Evolutionary conservation across 768 basidiomycete species (phyloP).

Genomic region (Termitomyces sp.): DNA sequence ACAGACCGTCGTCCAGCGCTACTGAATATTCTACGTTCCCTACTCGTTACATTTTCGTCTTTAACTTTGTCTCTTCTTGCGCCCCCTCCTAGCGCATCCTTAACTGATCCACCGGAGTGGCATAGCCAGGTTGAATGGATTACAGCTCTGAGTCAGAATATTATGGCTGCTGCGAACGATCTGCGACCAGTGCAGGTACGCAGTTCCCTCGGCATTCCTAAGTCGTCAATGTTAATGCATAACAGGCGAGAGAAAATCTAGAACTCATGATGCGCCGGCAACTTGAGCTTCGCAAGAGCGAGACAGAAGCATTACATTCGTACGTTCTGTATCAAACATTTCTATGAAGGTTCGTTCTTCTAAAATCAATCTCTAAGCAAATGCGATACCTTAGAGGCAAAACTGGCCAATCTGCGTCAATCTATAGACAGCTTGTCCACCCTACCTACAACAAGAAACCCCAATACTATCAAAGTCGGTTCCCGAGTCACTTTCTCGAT

Average conservation of each 20-base stretch:
- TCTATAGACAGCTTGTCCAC: conserved; percentile 22
- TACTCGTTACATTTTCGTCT: conserved; percentile 76
- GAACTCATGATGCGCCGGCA: conserved; percentile 82
- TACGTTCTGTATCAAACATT: conserved; percentile 31
- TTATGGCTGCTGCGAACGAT: conserved; percentile 90
- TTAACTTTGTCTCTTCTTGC: conserved; percentile 67
- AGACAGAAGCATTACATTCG: conserved; percentile 68
- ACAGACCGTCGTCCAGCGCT: conserved; percentile 78
- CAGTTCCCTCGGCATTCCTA: not conserved
- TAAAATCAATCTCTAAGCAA: conserved; percentile 38
- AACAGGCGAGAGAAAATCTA: conserved; percentile 74
- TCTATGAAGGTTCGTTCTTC: not conserved
- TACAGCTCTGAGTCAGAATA: conserved; percentile 74
- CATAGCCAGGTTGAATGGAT: conserved; percentile 79
- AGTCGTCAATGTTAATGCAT: not conserved
- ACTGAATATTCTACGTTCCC: conserved; percentile 65
- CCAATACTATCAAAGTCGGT: not conserved
- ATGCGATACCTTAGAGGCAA: conserved; percentile 68
- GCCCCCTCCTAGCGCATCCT: conserved; percentile 53
- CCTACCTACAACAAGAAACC: not conserved
- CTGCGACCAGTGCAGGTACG: conserved; percentile 81
- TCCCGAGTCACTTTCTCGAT: not conserved
- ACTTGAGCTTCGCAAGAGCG: conserved; percentile 67
- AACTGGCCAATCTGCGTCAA: conserved; percentile 53
- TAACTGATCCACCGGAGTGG: conserved; percentile 63